Evolutionary conservation across 768 basidiomycete genomes (phyloP), one percentile per base, ranked within the genome.

Genomic region (Tylopilus sp.): DNA sequence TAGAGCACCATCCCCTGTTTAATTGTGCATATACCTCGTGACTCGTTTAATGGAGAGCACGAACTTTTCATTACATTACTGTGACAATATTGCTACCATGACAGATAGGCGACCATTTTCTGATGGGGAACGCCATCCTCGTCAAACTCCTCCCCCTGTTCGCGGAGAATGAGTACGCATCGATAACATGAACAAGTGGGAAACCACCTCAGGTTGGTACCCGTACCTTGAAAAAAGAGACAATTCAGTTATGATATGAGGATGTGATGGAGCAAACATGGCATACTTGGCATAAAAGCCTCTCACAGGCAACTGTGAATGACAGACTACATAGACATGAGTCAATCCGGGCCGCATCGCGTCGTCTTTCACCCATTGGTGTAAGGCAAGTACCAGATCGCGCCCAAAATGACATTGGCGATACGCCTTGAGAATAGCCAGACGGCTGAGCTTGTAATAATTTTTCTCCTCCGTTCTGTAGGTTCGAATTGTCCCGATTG

Each of bases 41-140:
- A 50, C 41, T 40, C 26, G 36, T 59, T 47, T 56, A 47, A 51
- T 40, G 55, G 42, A 47, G 60, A 45, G 60, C 57, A 63, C 51
- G 61, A 60, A 61, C 53, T 55, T 28, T 7, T 48, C 55, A 40
- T 31, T 61, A 63, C 47, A 45, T 43, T 57, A 63, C 50, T 56
- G 42, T 52, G 58, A 51, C 57, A 61, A 53, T 69, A 66, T 51
- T 57, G 61, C 45, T 68, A 66, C 65, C 71, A 69, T 52, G 78
- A 75, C 59, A 88, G 67, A 56, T 70, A 74, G 58, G 78, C 69
- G 53, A 84, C 76, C 89, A 92, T 89, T 70, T 81, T 84, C 66
- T 91, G 89, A 78, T 93, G 90, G 51, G 87, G 89, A 62, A 80
- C 89, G 28, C 89, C 90, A 50, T 87, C 91, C 71, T 85, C 88